Conservation (phyloP, 495 filamentous ascomycete species). For the Parachaetomium inaequale region DNA sequence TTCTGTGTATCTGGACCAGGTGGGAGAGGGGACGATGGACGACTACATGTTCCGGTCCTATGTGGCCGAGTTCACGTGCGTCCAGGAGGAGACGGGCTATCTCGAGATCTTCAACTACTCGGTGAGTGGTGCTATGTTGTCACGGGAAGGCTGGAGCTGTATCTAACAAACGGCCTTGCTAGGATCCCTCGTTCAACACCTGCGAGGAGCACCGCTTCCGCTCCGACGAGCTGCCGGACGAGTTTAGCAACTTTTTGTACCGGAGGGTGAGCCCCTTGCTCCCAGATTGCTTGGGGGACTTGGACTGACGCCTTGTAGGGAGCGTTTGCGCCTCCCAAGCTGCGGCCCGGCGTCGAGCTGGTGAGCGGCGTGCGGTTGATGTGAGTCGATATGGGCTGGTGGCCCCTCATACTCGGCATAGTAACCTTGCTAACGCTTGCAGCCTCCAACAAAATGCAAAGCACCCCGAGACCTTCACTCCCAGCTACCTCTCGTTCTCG, state of each 20-base stretch:
- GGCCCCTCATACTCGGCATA: no score
- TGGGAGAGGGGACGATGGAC: conserved; percentile 44
- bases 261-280: conserved; percentile 38
- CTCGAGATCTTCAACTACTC: conserved; percentile 55
- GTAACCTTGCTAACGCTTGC: not conserved
- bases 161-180: not conserved
- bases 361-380: conserved; percentile 47
- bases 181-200: conserved; percentile 42
- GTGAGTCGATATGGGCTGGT: conserved; percentile 32
- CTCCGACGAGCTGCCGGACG: conserved; percentile 40
- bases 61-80: conserved; percentile 40
- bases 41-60: conserved; percentile 50
- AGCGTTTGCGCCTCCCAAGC: conserved; percentile 42
- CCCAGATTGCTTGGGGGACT: not conserved
- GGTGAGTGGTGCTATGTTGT: conserved; percentile 33
- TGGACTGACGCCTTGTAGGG: conserved; percentile 35
- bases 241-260: conserved; percentile 53
- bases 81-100: conserved; percentile 48
- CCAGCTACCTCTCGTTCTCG: conserved; percentile 43
- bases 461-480: conserved; percentile 50
- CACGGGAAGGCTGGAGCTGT: no score
- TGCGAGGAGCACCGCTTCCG: conserved; percentile 46
- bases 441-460: conserved; percentile 52
- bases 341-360: conserved; percentile 41
- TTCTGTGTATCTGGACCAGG: no score